Percentiles rank a stretch among this genome's conserved stretches.
phyloP scores from a whole-genome alignment of 2,329 filamentous ascomycete genomes.

The Fusarium longipes region DNA sequence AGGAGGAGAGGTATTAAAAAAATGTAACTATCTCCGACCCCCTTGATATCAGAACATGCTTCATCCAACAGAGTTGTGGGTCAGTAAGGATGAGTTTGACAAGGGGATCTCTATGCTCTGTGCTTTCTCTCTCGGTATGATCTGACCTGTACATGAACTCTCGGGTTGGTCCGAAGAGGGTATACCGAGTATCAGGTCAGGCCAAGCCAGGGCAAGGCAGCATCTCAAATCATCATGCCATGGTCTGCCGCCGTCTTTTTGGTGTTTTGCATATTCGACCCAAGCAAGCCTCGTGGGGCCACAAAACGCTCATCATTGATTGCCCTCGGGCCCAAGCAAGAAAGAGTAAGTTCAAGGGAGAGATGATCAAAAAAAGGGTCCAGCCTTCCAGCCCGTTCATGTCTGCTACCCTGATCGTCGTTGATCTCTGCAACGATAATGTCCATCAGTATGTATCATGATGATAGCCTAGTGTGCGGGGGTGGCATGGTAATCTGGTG shows the following conservation, averaged over 20 bases:
- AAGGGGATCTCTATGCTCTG: neutral
- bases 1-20: neutral
- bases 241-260: slow-evolving; percentile 4
- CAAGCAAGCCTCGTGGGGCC: slow-evolving; percentile 26
- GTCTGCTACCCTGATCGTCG: slow-evolving; percentile 37
- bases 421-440: slow-evolving; percentile 23
- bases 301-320: neutral
- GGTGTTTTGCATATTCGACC: slow-evolving; percentile 25
- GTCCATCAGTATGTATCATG: slow-evolving; percentile 4
- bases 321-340: neutral
- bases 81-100: neutral
- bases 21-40: slow-evolving; percentile 29
- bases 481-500: neutral
- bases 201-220: neutral
- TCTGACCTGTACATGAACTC: slow-evolving; percentile 21
- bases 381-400: slow-evolving; percentile 2
- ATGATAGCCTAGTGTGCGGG: slow-evolving; percentile 5
- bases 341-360: neutral
- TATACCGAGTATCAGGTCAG: slow-evolving; percentile 23
- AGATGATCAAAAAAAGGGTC: slow-evolving; percentile 19
- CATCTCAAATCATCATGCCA: slow-evolving; percentile 10
- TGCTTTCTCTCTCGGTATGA: slow-evolving; percentile 17
- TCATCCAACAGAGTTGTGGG: slow-evolving; percentile 12
- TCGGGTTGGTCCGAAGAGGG: slow-evolving; percentile 1
- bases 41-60: slow-evolving; percentile 28